These are phyloP conservation scores for Hypoxylon sp. DNA, from an alignment of 2,329 filamentous ascomycete species.

Conservation along the genomic window DNA sequence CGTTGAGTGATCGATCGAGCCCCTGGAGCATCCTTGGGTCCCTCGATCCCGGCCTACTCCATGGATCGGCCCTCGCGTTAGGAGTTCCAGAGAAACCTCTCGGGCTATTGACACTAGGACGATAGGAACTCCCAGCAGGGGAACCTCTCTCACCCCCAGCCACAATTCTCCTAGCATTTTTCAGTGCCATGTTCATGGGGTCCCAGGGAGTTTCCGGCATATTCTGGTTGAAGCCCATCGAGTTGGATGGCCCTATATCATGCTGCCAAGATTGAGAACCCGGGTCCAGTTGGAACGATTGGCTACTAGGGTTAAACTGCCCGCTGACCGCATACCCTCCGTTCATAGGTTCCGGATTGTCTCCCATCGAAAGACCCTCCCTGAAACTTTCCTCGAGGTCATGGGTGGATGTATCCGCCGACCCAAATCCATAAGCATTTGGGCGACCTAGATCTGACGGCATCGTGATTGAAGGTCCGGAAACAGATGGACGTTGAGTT, in stretches of 20 bases:
- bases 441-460: constrained; percentile 39
- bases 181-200: constrained; percentile 39
- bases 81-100: constrained; percentile 48
- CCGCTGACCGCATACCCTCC: constrained; percentile 40
- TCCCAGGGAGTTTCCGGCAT: constrained; percentile 52
- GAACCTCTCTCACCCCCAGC: constrained; percentile 57
- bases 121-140: constrained; percentile 51
- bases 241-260: constrained; percentile 43
- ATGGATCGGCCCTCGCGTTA: constrained; percentile 51
- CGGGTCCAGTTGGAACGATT: constrained; percentile 62
- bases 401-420: constrained; percentile 53
- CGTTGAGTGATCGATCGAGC: constrained; percentile 50
- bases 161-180: constrained; percentile 49
- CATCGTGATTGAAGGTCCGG: constrained; percentile 33
- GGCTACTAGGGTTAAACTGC: constrained; percentile 42
- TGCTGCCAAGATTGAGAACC: constrained; percentile 60
- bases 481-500: constrained; percentile 43
- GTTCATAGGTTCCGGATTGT: constrained; percentile 40
- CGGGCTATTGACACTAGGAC: constrained; percentile 48
- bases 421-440: constrained; percentile 31
- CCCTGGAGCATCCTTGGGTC: constrained; percentile 53
- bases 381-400: constrained; percentile 53
- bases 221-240: constrained; percentile 42
- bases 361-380: constrained; percentile 53
- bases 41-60: constrained; percentile 54